A percentile compares a stretch with the other conserved stretches of the same genome.
Evolutionary conservation across 2,329 filamentous ascomycete genomes (phyloP).

Genomic region (Ophiocordyceps robertsii): DNA sequence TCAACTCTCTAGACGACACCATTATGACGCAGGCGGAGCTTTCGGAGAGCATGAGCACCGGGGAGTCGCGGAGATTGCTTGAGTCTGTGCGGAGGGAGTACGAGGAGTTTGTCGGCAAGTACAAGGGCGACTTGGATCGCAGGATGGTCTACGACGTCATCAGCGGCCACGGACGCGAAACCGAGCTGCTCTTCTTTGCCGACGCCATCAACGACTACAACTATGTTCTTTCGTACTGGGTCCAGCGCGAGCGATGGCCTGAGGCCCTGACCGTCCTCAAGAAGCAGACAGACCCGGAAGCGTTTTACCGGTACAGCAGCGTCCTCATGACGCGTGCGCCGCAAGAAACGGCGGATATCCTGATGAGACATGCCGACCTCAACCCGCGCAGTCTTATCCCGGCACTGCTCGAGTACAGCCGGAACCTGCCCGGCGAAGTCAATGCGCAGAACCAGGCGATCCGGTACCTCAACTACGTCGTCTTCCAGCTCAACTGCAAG

Average conservation of each 20-base stretch:
- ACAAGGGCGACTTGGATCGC: constrained; percentile 77
- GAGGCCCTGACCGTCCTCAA: constrained; percentile 82
- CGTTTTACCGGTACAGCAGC: constrained; percentile 93
- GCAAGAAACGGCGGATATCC: constrained; percentile 78
- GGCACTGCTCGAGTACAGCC: constrained; percentile 87
- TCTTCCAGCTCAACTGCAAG: constrained; percentile 70
- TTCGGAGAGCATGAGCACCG: constrained; percentile 55
- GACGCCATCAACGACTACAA: constrained; percentile 82
- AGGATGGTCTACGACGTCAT: constrained; percentile 94
- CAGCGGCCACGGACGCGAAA: constrained; percentile 85
- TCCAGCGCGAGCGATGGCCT: constrained; percentile 83
- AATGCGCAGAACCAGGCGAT: constrained; percentile 77
- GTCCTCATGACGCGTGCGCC: constrained; percentile 89
- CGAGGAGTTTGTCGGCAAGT: constrained; percentile 72
- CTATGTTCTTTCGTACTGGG: constrained; percentile 93
- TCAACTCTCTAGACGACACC: constrained; percentile 88
- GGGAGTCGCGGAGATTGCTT: constrained; percentile 60
- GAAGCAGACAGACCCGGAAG: constrained; percentile 80
- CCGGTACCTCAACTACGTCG: constrained; percentile 84
- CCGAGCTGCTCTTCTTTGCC: constrained; percentile 84
- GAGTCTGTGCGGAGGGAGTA: constrained; percentile 62
- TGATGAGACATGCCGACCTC: constrained; percentile 82
- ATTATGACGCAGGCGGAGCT: constrained; percentile 81
- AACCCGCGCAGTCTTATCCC: constrained; percentile 83
- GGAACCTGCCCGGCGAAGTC: constrained; percentile 49